Conservation (phyloP, 225 moss, liverwort and hornwort genomes). For the Polytrichum formosum region DNA sequence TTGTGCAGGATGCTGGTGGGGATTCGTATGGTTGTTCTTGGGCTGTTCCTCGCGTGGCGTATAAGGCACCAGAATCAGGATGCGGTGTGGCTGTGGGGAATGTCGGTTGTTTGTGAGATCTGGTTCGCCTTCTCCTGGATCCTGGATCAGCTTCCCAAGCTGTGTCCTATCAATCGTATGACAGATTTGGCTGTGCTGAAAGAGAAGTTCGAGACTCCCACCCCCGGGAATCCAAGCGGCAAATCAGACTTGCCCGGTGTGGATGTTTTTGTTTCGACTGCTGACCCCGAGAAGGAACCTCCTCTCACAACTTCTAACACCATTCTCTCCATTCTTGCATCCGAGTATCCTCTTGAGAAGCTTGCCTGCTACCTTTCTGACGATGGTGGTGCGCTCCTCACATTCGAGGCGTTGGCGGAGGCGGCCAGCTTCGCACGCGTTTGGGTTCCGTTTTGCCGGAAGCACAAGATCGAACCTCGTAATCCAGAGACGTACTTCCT, state of each 20-base stretch:
- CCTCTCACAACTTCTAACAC: conserved; percentile 56
- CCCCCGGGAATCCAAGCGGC: conserved; percentile 44
- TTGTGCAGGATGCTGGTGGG: conserved; percentile 48
- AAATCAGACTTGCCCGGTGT: conserved; percentile 66
- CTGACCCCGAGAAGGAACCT: conserved; percentile 61
- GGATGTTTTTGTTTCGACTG: conserved; percentile 63
- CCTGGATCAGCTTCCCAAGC: conserved; percentile 84
- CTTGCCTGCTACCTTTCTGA: conserved; percentile 51
- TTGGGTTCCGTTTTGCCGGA: conserved; percentile 74
- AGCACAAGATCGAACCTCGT: conserved; percentile 74
- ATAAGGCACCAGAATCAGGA: conserved; percentile 56
- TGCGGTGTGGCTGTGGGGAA: conserved; percentile 76
- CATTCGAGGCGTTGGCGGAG: conserved; percentile 70
- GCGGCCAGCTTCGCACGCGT: conserved; percentile 73
- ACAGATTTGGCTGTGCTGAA: conserved; percentile 69
- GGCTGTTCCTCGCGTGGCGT: conserved; percentile 57
- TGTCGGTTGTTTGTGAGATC: conserved; percentile 79
- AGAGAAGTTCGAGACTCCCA: conserved; percentile 65
- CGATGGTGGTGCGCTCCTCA: conserved; percentile 64
- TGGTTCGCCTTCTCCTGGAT: conserved; percentile 90
- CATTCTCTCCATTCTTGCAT: conserved; percentile 47
- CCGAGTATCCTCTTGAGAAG: conserved; percentile 53
- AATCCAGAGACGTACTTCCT: conserved; percentile 73
- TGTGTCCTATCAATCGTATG: conserved; percentile 81
- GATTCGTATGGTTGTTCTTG: conserved; percentile 43